Evolutionary conservation across 148 eudicot species (phyloP), one percentile per base, ranked within the genome.

Genomic region (Nyssa sinensis): DNA sequence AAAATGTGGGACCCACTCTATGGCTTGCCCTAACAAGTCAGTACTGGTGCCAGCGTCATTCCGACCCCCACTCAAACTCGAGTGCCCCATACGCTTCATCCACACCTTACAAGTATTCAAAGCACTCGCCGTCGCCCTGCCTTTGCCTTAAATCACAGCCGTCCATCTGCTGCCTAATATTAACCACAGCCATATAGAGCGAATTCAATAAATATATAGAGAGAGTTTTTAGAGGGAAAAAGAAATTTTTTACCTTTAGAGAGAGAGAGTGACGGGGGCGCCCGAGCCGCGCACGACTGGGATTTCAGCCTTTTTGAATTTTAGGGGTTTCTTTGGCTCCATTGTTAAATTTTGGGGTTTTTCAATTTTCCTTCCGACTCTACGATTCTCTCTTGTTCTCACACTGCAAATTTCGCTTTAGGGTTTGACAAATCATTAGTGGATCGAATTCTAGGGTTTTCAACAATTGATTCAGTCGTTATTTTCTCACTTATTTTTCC

Each of bases 241-340:
- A 44, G 51, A 44, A 19, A 44, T 44, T 44, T 39, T n/a, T n/a
- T n/a, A n/a, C n/a, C n/a, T n/a, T n/a, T n/a, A n/a, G n/a, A n/a
- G n/a, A n/a, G n/a, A n/a, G n/a, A n/a, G n/a, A n/a, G n/a, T 39
- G 44, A 39, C 3, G 19, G 1, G 51, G 7, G 44, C 44, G 44
- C 44, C 44, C 3, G 11, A 55, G 39, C 65, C 74, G 65, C 65
- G 64, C 64, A 23, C 24, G 64, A 57, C 6, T 57, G 2, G 32
- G 44, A 55, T 55, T 71, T 33, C 64, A 34, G 23, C 3, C 33
- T 25, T 25, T 71, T 59, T 58, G 17, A 71, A 58, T 34, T 58
- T 70, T 59, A 49, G 21, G 62, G 65, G 31, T 33, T 35, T 70
- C 12, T 58, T 71, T 71, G 74, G 31, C 74, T 71, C 74, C 65